A percentile compares a stretch with the other conserved stretches of the same genome.
Evolutionary conservation across 2,329 filamentous ascomycete species (phyloP).

Genomic region (Neonectria ditissima): DNA sequence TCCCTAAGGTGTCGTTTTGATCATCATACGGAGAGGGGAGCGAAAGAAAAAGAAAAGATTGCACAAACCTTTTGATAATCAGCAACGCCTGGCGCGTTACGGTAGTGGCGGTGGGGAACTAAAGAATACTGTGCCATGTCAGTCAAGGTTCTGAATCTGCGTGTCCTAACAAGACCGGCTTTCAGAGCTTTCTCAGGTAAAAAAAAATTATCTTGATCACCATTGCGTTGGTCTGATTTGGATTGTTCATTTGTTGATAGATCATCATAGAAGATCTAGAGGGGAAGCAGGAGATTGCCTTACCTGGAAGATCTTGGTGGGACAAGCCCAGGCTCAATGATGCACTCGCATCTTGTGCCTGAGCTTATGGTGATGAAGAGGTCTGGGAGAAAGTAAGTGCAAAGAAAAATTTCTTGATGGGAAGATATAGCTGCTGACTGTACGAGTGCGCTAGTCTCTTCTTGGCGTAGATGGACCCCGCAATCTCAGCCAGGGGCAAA

Average conservation of each 20-base stretch:
- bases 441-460: conserved; percentile 41
- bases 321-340: conserved; percentile 25
- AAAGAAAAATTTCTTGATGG: conserved; percentile 44
- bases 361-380: conserved; percentile 41
- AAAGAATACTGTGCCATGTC: conserved; percentile 28
- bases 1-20: conserved; percentile 71
- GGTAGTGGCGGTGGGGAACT: conserved; percentile 23
- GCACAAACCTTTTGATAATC: conserved; percentile 61
- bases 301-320: conserved; percentile 39
- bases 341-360: conserved; percentile 41
- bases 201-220: conserved; percentile 64
- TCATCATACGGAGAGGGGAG: conserved; percentile 64
- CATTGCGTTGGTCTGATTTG: conserved; percentile 71
- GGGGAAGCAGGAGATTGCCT: conserved; percentile 21
- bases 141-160: conserved; percentile 27
- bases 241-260: conserved; percentile 65
- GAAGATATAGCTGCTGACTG: conserved; percentile 42
- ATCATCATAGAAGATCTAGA: conserved; percentile 49
- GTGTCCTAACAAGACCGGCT: conserved; percentile 29
- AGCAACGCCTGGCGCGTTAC: conserved; percentile 17
- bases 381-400: conserved; percentile 29
- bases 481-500: conserved; percentile 38
- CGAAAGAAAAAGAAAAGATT: conserved; percentile 15
- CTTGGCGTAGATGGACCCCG: conserved; percentile 36
- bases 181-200: conserved; percentile 64